Conservation (phyloP, 1,284 basidiomycete genomes). For the Kalmanozyma brasiliensis region DNA sequence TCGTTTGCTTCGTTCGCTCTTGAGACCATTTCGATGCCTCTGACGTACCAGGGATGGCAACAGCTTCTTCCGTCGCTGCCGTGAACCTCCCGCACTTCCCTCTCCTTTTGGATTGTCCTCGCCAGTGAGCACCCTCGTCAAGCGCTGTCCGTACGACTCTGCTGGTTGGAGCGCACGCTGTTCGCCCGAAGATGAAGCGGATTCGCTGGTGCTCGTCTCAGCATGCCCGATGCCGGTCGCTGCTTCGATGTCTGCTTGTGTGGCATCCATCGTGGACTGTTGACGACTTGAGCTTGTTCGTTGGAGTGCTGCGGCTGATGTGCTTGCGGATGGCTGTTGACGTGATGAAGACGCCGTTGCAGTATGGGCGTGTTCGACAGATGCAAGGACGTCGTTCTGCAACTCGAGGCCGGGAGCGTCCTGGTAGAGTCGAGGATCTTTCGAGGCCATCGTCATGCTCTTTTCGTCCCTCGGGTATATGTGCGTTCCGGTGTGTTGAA, state of each 20-base stretch:
- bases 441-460: not conserved
- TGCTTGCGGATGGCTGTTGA: not conserved
- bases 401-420: slow-evolving; percentile 40
- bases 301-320: not conserved
- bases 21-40: slow-evolving; percentile 7
- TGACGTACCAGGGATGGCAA: slow-evolving; percentile 10
- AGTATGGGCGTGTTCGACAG: slow-evolving; percentile 19
- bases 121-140: slow-evolving; percentile 38
- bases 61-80: slow-evolving; percentile 7
- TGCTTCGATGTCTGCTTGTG: slow-evolving; percentile 23
- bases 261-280: not conserved
- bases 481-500: too few relatives aligned
- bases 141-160: slow-evolving; percentile 33
- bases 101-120: slow-evolving; percentile 5
- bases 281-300: not conserved
- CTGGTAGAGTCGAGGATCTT: slow-evolving; percentile 23
- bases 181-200: not conserved
- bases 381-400: slow-evolving; percentile 23
- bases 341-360: not conserved
- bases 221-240: slow-evolving; percentile 2
- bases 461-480: too few relatives aligned
- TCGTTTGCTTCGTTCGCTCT: not conserved
- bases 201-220: not conserved
- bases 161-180: slow-evolving; percentile 10
- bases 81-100: not conserved